Conservation (phyloP, 106 monocot species). For the Apostasia shenzhenica region DNA sequence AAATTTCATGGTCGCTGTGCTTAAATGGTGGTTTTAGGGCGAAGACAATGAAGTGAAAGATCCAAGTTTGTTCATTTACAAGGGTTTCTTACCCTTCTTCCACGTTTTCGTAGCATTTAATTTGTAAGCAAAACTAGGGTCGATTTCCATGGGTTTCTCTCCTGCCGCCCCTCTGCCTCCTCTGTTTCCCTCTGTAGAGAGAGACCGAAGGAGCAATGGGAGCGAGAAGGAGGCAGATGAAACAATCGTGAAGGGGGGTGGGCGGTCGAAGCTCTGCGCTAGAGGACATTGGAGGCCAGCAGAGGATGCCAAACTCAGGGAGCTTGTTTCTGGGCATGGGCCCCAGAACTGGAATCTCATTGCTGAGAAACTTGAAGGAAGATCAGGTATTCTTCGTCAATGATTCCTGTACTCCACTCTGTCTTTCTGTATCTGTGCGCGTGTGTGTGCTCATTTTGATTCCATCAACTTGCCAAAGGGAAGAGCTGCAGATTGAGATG, state of each 20-base stretch:
- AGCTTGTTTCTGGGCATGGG: conserved; percentile 1
- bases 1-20: neutral
- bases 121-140: no score
- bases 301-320: conserved; percentile 5
- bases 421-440: neutral
- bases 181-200: neutral
- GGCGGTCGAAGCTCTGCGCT: neutral
- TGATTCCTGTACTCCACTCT: neutral
- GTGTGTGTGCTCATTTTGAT: neutral
- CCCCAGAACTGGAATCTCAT: conserved; percentile 12
- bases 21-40: neutral
- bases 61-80: neutral
- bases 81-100: no score
- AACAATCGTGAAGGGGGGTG: no score
- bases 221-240: no score
- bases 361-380: conserved; percentile 7
- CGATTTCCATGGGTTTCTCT: neutral
- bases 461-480: neutral
- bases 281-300: conserved; percentile 11
- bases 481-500: conserved; percentile 12
- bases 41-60: neutral
- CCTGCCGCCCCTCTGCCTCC: neutral
- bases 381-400: neutral
- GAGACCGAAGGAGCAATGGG: neutral
- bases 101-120: no score